A percentile compares a stretch with the other conserved stretches of the same genome.
phyloP scores from a whole-genome alignment of 139 green algal species.

The Ostreobium quekettii region DNA sequence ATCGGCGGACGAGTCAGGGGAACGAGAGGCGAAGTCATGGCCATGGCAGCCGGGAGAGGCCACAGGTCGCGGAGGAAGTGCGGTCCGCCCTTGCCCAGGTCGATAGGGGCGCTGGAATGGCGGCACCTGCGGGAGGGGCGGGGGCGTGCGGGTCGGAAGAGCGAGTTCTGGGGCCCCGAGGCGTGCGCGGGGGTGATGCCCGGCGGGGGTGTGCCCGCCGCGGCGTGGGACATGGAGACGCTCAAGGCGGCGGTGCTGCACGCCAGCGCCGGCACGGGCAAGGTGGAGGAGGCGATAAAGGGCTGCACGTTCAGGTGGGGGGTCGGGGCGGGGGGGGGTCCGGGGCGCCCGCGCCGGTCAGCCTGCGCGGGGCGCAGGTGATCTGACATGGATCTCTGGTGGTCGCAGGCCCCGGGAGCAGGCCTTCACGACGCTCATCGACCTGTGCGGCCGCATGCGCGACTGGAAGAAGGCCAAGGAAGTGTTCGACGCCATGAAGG shows the following conservation, averaged over 20 bases:
- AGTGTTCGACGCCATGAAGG: constrained; percentile 37
- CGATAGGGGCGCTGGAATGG: too few species aligned
- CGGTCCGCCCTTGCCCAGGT: too few species aligned
- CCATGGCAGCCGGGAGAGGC: too few species aligned
- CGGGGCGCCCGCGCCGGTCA: not conserved
- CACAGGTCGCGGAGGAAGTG: too few species aligned
- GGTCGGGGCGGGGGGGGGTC: constrained; percentile 10
- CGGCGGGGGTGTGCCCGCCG: too few species aligned
- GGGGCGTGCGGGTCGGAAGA: too few species aligned
- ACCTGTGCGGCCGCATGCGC: constrained; percentile 26
- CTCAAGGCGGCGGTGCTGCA: constrained; percentile 23
- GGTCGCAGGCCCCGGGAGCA: constrained; percentile 22
- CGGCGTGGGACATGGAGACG: constrained; percentile 30
- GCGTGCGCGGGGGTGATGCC: too few species aligned
- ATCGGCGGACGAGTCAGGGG: too few species aligned
- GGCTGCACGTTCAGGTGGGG: constrained; percentile 8
- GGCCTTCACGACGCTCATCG: constrained; percentile 41
- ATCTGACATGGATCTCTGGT: constrained; percentile 3
- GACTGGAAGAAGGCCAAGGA: constrained; percentile 34
- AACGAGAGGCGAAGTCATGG: too few species aligned
- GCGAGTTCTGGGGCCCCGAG: too few species aligned
- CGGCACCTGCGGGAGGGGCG: too few species aligned
- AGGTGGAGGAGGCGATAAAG: constrained; percentile 22
- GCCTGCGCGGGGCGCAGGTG: constrained; percentile 11
- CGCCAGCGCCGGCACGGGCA: constrained; percentile 22